phyloP scores from a whole-genome alignment of 2,329 filamentous ascomycete genomes.

The Fusarium penzigii region DNA sequence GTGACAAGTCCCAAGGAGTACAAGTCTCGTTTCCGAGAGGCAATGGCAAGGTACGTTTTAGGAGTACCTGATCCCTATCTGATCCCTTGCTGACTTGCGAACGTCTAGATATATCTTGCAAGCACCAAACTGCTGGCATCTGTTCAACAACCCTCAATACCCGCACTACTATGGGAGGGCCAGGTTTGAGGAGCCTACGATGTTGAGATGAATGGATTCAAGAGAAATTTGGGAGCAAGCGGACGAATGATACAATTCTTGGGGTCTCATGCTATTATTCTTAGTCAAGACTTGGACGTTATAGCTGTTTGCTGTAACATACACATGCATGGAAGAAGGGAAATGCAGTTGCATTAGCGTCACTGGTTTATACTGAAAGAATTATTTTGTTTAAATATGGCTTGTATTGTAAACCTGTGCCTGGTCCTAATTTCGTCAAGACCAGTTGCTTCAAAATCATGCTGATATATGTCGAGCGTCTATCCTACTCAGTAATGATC shows the following conservation, averaged over 20 bases:
- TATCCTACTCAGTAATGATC: too few relatives aligned
- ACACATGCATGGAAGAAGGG: conserved; percentile 1
- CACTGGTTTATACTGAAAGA: background rate
- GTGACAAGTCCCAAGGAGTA: conserved; percentile 98
- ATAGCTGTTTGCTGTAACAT: background rate
- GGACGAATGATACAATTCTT: background rate
- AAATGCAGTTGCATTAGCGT: conserved; percentile 13
- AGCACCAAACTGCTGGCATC: conserved; percentile 75
- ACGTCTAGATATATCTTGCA: conserved; percentile 65
- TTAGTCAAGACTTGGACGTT: background rate
- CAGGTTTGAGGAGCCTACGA: conserved; percentile 42
- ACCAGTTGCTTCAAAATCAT: too few relatives aligned
- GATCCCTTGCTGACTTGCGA: conserved; percentile 9
- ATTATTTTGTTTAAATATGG: background rate
- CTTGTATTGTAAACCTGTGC: background rate
- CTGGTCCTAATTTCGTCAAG: background rate
- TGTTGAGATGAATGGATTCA: conserved; percentile 20
- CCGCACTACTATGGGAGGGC: conserved; percentile 39
- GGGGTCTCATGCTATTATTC: background rate
- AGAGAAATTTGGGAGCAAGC: background rate
- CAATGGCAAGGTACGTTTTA: conserved; percentile 81
- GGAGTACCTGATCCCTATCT: background rate
- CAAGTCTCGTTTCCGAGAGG: conserved; percentile 91
- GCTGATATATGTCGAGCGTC: too few relatives aligned
- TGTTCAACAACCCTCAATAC: conserved; percentile 54